phyloP scores from a whole-genome alignment of 176 grass and related monocot species.

The Dendrocalamus sinicus region DNA sequence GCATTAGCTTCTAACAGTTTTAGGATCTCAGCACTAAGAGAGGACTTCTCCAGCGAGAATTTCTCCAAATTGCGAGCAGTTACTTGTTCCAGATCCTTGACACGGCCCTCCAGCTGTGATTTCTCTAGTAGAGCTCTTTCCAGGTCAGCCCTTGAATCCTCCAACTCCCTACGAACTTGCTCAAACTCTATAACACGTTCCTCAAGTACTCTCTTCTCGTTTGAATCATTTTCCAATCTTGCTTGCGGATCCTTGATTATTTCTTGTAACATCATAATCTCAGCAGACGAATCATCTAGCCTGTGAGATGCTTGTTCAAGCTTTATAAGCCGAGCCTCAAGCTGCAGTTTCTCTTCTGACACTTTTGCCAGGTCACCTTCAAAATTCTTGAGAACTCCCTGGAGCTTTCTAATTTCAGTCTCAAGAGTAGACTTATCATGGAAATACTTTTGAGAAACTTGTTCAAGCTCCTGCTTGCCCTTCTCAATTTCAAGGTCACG shows the following conservation, averaged over 20 bases:
- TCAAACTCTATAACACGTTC: conserved; percentile 56
- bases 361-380: conserved; percentile 55
- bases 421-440: conserved; percentile 69
- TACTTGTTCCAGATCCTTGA: conserved; percentile 57
- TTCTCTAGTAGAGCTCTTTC: conserved; percentile 57
- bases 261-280: conserved; percentile 53
- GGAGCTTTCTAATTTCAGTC: conserved; percentile 51
- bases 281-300: conserved; percentile 49
- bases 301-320: conserved; percentile 56
- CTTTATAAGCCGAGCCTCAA: conserved; percentile 51
- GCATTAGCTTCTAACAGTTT: conserved; percentile 51
- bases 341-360: conserved; percentile 52
- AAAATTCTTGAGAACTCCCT: conserved; percentile 44
- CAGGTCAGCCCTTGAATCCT: conserved; percentile 51
- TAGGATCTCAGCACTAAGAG: conserved; percentile 47
- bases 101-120: conserved; percentile 43
- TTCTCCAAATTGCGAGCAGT: conserved; percentile 37
- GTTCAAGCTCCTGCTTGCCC: conserved; percentile 54
- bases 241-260: conserved; percentile 55
- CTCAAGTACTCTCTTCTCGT: conserved; percentile 64
- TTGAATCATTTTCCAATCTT: conserved; percentile 54
- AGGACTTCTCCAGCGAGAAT: conserved; percentile 53
- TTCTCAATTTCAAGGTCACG: conserved; percentile 59
- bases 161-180: conserved; percentile 52
- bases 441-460: conserved; percentile 53